phyloP scores from a whole-genome alignment of 2,329 filamentous ascomycete species.

The Cladosporium sp. region DNA sequence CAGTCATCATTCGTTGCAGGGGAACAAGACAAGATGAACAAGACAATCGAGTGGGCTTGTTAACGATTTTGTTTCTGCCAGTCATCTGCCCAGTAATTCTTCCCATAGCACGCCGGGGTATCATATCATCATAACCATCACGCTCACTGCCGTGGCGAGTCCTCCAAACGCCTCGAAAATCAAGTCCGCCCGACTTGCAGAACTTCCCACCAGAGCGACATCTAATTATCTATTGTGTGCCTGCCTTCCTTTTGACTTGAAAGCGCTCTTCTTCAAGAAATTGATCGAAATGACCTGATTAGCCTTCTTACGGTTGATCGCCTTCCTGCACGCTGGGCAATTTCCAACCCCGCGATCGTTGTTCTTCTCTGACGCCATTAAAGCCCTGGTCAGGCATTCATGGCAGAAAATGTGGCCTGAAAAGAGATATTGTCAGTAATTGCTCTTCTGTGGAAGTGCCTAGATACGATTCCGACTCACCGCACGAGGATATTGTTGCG shows the following conservation, averaged over 20 bases:
- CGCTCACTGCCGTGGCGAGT: no score
- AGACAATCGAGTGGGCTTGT: no score
- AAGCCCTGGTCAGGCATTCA: slow-evolving; percentile 57
- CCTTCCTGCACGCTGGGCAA: slow-evolving; percentile 46
- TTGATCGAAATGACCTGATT: slow-evolving; percentile 39
- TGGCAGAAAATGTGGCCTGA: slow-evolving; percentile 62
- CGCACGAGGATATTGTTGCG: slow-evolving; percentile 57
- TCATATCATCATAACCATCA: no score
- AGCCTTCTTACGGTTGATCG: slow-evolving; percentile 36
- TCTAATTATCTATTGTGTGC: slow-evolving; percentile 6
- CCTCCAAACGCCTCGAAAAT: no score
- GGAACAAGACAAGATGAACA: no score
- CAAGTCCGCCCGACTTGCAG: not conserved
- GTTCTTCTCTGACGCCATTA: slow-evolving; percentile 53
- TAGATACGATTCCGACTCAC: slow-evolving; percentile 37
- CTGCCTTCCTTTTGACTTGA: slow-evolving; percentile 10
- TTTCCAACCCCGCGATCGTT: slow-evolving; percentile 40
- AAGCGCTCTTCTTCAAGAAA: slow-evolving; percentile 37
- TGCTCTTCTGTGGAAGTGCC: not conserved
- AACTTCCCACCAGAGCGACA: not conserved
- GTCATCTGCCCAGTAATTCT: no score
- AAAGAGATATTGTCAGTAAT: slow-evolving; percentile 10
- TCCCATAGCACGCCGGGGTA: no score
- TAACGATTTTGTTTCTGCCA: no score
- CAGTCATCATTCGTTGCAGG: no score